These are phyloP conservation scores for Rhodotorula kratochvilovae DNA, from an alignment of 768 basidiomycete genomes.

Conservation along the genomic window DNA sequence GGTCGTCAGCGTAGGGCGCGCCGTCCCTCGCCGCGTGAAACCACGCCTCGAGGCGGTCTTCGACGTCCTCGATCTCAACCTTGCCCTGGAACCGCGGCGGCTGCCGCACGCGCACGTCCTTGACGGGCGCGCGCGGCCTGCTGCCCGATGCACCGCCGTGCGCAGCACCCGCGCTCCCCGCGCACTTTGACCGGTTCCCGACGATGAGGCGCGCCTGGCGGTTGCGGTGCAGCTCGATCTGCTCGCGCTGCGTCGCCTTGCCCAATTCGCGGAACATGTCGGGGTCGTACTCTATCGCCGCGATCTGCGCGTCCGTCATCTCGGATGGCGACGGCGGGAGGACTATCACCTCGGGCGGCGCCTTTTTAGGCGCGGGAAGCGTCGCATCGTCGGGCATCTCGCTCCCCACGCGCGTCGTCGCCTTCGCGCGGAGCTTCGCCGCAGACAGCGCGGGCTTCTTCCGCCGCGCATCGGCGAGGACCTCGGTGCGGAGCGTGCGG, in stretches of 20 bases:
- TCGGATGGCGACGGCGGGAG: slow-evolving; percentile 48
- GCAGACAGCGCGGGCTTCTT: slow-evolving; percentile 14
- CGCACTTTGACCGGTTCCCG: slow-evolving; percentile 1
- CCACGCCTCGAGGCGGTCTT: slow-evolving; percentile 69
- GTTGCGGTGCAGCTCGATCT: background rate
- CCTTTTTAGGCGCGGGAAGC: background rate
- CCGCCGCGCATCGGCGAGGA: slow-evolving; percentile 53
- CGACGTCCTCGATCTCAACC: slow-evolving; percentile 66
- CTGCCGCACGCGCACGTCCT: slow-evolving; percentile 58
- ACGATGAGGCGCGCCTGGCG: slow-evolving; percentile 1
- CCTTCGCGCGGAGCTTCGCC: background rate
- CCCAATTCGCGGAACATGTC: background rate
- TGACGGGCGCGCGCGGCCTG: slow-evolving; percentile 48
- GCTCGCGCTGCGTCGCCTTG: background rate
- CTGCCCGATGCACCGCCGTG: background rate
- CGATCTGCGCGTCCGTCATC: slow-evolving; percentile 6
- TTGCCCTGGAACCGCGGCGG: slow-evolving; percentile 57
- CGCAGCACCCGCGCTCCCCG: background rate
- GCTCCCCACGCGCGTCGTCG: background rate
- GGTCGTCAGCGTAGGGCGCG: slow-evolving; percentile 68
- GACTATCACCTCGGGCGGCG: slow-evolving; percentile 47
- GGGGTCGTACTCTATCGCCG: background rate
- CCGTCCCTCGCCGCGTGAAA: slow-evolving; percentile 60
- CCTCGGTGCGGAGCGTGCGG: slow-evolving; percentile 65
- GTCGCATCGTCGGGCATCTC: background rate